phyloP scores from a whole-genome alignment of 2,329 filamentous ascomycete species.

The Dothideomycetes sp. region DNA sequence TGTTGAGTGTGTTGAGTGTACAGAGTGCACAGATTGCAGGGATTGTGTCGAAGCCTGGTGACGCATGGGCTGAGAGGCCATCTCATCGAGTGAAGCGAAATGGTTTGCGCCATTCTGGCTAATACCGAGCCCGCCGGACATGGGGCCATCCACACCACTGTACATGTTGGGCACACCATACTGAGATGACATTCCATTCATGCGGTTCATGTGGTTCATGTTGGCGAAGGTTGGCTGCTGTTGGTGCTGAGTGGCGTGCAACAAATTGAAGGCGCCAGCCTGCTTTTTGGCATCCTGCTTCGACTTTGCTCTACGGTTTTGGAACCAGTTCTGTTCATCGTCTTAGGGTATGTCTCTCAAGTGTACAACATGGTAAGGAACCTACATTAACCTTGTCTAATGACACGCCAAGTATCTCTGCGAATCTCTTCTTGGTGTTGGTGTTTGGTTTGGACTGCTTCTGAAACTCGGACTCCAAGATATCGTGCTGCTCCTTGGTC shows the following conservation, averaged over 20 bases:
- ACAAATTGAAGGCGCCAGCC: slow-evolving; percentile 22
- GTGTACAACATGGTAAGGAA: slow-evolving; percentile 11
- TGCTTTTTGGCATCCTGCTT: slow-evolving; percentile 45
- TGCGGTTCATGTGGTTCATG: slow-evolving; percentile 10
- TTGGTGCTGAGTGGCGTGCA: slow-evolving; percentile 17
- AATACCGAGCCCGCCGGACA: slow-evolving; percentile 15
- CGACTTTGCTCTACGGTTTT: slow-evolving; percentile 44
- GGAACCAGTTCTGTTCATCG: slow-evolving; percentile 42
- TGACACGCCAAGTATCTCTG: slow-evolving; percentile 38
- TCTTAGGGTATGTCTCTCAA: slow-evolving; percentile 1
- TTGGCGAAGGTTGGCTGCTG: slow-evolving; percentile 10
- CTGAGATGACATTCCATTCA: slow-evolving; percentile 19
- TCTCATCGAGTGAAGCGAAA: slow-evolving; percentile 7
- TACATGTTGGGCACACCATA: slow-evolving; percentile 24
- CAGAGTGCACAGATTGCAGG: slow-evolving; percentile 1
- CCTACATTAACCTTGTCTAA: slow-evolving; percentile 46
- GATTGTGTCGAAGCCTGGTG: slow-evolving; percentile 8
- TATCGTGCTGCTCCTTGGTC: slow-evolving; percentile 45
- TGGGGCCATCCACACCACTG: slow-evolving; percentile 21
- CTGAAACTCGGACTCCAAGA: slow-evolving; percentile 41
- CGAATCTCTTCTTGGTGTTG: slow-evolving; percentile 41
- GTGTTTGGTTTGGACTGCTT: slow-evolving; percentile 42
- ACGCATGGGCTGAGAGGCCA: slow-evolving; percentile 3
- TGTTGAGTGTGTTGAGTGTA: too few relatives aligned
- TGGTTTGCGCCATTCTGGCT: slow-evolving; percentile 4